Conservation (phyloP, 495 filamentous ascomycete genomes). For the Pyrenula aspistea region DNA sequence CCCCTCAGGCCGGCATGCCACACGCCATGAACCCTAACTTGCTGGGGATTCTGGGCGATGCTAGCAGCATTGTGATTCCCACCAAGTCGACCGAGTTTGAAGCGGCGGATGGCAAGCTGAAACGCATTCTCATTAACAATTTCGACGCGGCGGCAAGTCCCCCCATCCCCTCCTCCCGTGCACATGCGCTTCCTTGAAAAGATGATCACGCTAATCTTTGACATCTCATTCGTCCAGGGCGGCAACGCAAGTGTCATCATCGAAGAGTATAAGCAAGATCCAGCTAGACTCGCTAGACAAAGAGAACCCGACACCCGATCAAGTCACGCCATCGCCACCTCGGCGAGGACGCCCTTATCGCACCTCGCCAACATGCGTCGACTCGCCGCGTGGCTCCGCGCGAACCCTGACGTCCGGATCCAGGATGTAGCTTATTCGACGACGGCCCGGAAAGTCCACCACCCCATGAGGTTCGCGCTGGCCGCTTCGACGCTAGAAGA, state of each 20-base stretch:
- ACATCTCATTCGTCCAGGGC: constrained; percentile 6
- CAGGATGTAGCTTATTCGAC: constrained; percentile 29
- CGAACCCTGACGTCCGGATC: constrained; percentile 13
- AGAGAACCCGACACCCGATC: constrained; percentile 15
- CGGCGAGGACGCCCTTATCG: constrained; percentile 22
- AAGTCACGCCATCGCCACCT: constrained; percentile 15
- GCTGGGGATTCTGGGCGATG: constrained; percentile 8
- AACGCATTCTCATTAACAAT: constrained; percentile 20
- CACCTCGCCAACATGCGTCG: constrained; percentile 20
- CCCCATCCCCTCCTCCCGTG: not conserved
- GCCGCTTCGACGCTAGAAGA: constrained; percentile 9
- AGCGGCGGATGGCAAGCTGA: constrained; percentile 11
- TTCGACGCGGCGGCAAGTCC: constrained; percentile 19
- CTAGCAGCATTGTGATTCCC: constrained; percentile 13
- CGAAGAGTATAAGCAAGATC: constrained; percentile 16
- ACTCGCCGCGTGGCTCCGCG: constrained; percentile 17
- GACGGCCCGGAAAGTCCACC: constrained; percentile 23
- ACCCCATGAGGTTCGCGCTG: constrained; percentile 25
- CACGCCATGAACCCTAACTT: constrained; percentile 11
- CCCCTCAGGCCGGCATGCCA: constrained; percentile 19
- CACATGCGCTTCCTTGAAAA: constrained; percentile 4
- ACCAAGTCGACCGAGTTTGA: constrained; percentile 6
- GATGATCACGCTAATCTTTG: not conserved
- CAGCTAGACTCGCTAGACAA: constrained; percentile 10
- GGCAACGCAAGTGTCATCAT: constrained; percentile 24